These are phyloP conservation scores for Iberis pinnata DNA, from an alignment of 345 rosid species.

Conservation along the genomic window DNA sequence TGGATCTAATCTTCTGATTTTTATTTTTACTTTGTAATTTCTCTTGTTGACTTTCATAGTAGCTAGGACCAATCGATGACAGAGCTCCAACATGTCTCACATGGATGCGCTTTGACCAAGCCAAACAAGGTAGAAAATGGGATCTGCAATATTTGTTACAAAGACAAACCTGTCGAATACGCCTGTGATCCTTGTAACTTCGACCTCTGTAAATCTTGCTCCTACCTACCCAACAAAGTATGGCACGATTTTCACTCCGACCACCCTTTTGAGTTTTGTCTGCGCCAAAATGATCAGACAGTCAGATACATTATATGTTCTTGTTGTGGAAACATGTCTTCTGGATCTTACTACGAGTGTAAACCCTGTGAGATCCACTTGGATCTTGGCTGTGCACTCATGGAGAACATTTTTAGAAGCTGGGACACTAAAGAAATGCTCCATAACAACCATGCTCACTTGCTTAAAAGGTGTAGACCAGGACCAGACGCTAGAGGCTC, in stretches of 20 bases:
- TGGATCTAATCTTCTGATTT: constrained; percentile 1
- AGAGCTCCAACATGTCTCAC: background rate
- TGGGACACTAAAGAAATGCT: background rate
- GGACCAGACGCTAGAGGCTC: background rate
- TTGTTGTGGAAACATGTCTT: constrained; percentile 5
- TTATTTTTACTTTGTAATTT: background rate
- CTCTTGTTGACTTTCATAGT: background rate
- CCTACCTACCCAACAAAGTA: background rate
- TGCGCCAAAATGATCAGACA: background rate
- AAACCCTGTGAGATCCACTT: constrained; percentile 10
- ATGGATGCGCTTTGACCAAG: background rate
- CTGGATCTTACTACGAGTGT: constrained; percentile 3
- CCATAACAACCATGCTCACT: background rate
- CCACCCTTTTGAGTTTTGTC: constrained; percentile 2
- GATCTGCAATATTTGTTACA: background rate
- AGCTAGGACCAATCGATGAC: background rate
- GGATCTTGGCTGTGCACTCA: constrained; percentile 6
- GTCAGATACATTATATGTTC: background rate
- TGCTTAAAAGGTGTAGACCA: background rate
- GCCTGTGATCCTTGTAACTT: background rate
- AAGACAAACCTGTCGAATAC: background rate
- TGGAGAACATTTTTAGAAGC: background rate
- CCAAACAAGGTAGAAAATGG: background rate
- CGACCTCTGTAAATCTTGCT: constrained; percentile 5
- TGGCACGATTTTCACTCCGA: background rate